These are phyloP conservation scores for Kazachstania taianensis DNA, from an alignment of 805 yeast genomes.

Conservation along the genomic window DNA sequence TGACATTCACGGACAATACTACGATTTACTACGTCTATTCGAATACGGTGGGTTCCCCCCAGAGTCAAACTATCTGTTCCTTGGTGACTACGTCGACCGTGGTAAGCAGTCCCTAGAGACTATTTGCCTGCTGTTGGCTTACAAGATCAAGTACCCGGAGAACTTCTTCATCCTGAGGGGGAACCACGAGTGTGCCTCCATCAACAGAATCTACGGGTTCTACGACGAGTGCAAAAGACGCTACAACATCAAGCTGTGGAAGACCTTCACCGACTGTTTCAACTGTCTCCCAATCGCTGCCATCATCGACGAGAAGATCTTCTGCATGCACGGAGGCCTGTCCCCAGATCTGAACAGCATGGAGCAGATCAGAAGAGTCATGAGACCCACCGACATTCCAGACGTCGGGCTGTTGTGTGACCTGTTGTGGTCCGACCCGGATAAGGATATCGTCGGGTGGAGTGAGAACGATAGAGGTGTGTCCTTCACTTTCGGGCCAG, in stretches of 20 bases:
- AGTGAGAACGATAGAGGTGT: slow-evolving; percentile 98
- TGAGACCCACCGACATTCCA: slow-evolving; percentile 99
- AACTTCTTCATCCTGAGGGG: slow-evolving; percentile 95
- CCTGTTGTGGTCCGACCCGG: slow-evolving; percentile 97
- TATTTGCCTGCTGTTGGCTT: slow-evolving; percentile 84
- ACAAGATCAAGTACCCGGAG: slow-evolving; percentile 96
- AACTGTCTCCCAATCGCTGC: slow-evolving; percentile 98
- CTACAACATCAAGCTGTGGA: slow-evolving; percentile 96
- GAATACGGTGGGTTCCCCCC: slow-evolving; percentile 99
- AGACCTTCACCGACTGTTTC: slow-evolving; percentile 96
- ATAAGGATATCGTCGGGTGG: slow-evolving; percentile 97
- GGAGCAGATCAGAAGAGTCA: slow-evolving; percentile 97
- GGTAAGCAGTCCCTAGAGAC: slow-evolving; percentile 97
- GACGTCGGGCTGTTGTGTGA: slow-evolving; percentile 96
- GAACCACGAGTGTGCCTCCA: slow-evolving; percentile 96
- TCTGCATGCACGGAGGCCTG: slow-evolving; percentile 98
- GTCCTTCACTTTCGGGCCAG: slow-evolving; percentile 99
- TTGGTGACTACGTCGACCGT: slow-evolving; percentile 97
- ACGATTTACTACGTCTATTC: slow-evolving; percentile 86
- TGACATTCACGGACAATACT: slow-evolving; percentile 97
- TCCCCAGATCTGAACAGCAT: slow-evolving; percentile 94
- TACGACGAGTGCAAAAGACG: slow-evolving; percentile 98
- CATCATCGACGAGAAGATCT: slow-evolving; percentile 93
- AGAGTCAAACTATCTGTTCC: slow-evolving; percentile 88
- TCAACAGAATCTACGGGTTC: slow-evolving; percentile 95